Evolutionary conservation across 495 filamentous ascomycete species (phyloP), one percentile per base, ranked within the genome.

Genomic region (Cudoniella acicularis): DNA sequence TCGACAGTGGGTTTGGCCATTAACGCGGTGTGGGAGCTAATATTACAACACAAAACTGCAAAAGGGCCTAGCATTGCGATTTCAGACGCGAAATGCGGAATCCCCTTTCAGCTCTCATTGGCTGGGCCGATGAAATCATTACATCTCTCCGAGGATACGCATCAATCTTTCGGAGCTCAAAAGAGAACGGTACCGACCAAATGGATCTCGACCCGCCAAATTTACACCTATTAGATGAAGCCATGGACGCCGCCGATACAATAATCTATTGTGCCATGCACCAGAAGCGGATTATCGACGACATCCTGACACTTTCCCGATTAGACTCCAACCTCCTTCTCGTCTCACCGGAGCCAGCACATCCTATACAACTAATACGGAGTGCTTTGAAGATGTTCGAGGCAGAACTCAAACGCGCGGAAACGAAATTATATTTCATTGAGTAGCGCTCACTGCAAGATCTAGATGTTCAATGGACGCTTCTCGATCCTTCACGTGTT

Each of bases 181-280:
- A n/a, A n/a, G n/a, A n/a, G n/a, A 2, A 11, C 1, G 18, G 50
- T 23, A 30, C 49, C 21, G 17, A 55, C 4, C 26, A 91, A 27
- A 65, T 78, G 10, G 78, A 74, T 1, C 72, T 75, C 16, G 62
- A 88, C 20, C 70, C 65, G 41, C 71, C 71, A 6, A 75, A 77
- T 57, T n/a, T n/a, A n/a, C 69, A 70, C 55, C 27, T 62, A 21
- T 40, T 53, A 6, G 62, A 67, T 10, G 60, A 54, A 45, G 49
- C 49, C 2, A 45, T 54, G 10, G 86, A 92, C 66, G 88, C 91
- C 0, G 84, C 89, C 9, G 86, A 90, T 56, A 93, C 88, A 25
- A 95, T 96, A 60, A 83, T 82, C 9, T 79, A 91, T 6, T 96
- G 90, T 65, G 84, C 88, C 11, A 82, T 83, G 55, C 91, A 96